phyloP scores from a whole-genome alignment of 768 basidiomycete species.

The Kwoniella dejecticola region DNA sequence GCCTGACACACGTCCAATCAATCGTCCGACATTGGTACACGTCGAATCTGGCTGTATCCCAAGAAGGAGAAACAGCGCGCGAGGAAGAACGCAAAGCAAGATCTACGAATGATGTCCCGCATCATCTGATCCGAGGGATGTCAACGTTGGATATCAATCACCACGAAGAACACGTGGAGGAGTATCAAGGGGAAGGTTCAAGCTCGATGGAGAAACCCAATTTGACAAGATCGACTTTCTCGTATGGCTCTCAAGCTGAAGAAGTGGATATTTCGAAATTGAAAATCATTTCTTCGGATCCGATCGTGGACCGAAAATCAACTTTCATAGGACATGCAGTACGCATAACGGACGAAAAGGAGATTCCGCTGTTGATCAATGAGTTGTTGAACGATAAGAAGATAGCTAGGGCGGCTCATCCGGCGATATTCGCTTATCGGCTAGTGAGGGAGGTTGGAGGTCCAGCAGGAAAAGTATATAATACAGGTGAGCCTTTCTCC shows the following conservation, averaged over 20 bases:
- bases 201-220: slow-evolving; percentile 9
- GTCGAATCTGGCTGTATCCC: slow-evolving; percentile 16
- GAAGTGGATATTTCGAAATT: slow-evolving; percentile 49
- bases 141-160: slow-evolving; percentile 14
- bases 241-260: slow-evolving; percentile 21
- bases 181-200: not conserved
- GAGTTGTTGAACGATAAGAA: slow-evolving; percentile 55
- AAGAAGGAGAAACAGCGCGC: slow-evolving; percentile 34
- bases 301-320: slow-evolving; percentile 83
- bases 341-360: slow-evolving; percentile 71
- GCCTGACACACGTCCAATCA: slow-evolving; percentile 44
- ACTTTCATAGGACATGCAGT: slow-evolving; percentile 84
- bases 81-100: slow-evolving; percentile 21
- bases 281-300: slow-evolving; percentile 70
- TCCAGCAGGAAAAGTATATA: slow-evolving; percentile 33
- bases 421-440: slow-evolving; percentile 43
- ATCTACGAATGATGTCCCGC: not conserved
- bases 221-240: slow-evolving; percentile 35
- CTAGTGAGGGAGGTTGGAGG: slow-evolving; percentile 52
- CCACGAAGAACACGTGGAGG: not conserved
- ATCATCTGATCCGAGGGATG: slow-evolving; percentile 18
- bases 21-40: slow-evolving; percentile 47
- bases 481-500: slow-evolving; percentile 38
- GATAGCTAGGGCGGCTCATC: slow-evolving; percentile 51
- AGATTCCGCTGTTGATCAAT: slow-evolving; percentile 61